Evolutionary conservation across 257 asterid species (phyloP), one percentile per base, ranked within the genome.

Genomic region (Gentiana macrophylla): DNA sequence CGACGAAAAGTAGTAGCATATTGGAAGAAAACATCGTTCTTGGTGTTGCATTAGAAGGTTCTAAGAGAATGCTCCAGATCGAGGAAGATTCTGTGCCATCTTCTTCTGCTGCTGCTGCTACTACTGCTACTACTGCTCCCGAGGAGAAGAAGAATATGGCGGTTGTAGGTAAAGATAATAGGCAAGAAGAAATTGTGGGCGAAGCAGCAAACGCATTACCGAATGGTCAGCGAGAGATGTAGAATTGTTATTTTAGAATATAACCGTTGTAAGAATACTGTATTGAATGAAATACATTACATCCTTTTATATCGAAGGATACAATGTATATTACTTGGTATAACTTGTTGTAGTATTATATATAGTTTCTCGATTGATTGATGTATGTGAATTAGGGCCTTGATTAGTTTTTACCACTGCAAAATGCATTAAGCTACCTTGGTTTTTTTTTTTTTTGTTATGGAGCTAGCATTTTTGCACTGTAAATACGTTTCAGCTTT

Each of bases 11-110:
- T 24, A 24, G 24, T 24, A 24, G 24, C 24, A 51, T 48, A 13
- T 35, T 71, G 45, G 72, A 71, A 52, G 76, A 66, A 35, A 71
- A 71, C 35, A 71, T 71, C 12, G 66, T 71, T 55, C 76, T 71
- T 52, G 76, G 76, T 34, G 72, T 71, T 12, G 72, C 76, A 37
- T 53, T 71, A 59, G 76, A 71, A 44, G 72, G 76, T 58, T 71
- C 76, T 9, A 71, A 71, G 55, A 57, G 70, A 65, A 71, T 65
- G 3, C 72, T 71, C n/a, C 76, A 68, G 9, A 71, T 71, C 15
- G 76, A 71, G 37, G 76, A 70, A 56, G 76, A 66, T 32, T 50
- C 59, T 57, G 55, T 50, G 2, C 36, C 73, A 43, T 37, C 68
- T 45, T 56, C 67, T 49, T 4, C 53, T 48, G 37, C 32, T 36